Base-by-base conservation (phyloP, 1,284 basidiomycete genomes). In the Trichosporon sp. region DNA sequence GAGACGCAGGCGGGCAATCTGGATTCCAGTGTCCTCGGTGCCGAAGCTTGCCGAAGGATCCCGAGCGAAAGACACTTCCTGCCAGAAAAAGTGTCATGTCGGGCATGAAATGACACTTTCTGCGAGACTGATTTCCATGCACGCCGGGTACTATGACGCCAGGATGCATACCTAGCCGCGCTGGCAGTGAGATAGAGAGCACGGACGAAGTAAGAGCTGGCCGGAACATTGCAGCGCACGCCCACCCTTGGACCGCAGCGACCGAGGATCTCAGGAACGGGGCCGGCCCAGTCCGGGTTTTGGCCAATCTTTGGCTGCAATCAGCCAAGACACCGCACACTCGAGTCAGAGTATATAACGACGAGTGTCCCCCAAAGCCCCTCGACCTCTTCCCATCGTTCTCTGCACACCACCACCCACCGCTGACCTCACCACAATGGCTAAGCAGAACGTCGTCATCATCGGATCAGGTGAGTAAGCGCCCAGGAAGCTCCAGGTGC, bases 391-490 rank as follows among this genome's bases (percentile, higher is more conserved):
- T 35, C 43, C 43, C 59, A 35, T 35, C 12, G 59, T n/a, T 35
- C 32, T 16, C 32, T n/a, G 32, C 31, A 16, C 59, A 10, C 12
- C 4, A 16, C 16, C 59, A 37, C 32, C 16, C 32, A 35, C 16
- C 8, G 16, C 31, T 35, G 12, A 35, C 11, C 26, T 32, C 11
- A 14, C 12, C 54, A 71, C 38, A 43, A 74, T 74, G 73, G 40
- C 69, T 6, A 63, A 63, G 56, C 70, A 73, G 71, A 74, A 74
- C 69, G 73, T 74, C 37, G 71, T 74, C 66, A 74, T 74, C 64
- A 56, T 74, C 32, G 73, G 73, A 64, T 74, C 73, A 14, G 73
- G 73, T 72, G 38, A 10, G 73, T 73, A 10, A 12, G 31, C 19
- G 2, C n/a, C n/a, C 26, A 26, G 26, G 26, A 2, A 26, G 26